Percentiles rank a stretch among this genome's conserved stretches.
phyloP scores from a whole-genome alignment of 108 stramenopile species.

The Nitzschia sp. region DNA sequence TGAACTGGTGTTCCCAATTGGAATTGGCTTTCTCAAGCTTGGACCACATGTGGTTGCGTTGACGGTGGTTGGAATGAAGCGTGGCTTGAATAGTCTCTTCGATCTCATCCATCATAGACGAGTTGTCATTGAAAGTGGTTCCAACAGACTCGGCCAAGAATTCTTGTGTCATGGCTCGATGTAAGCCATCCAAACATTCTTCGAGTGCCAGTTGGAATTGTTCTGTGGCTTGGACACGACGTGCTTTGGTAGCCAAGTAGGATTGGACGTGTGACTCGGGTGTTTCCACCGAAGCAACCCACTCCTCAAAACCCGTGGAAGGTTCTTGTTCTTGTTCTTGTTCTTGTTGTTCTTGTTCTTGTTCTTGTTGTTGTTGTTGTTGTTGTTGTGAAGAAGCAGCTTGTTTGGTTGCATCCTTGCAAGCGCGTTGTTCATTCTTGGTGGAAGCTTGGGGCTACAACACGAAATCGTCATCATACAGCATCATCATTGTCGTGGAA shows the following conservation, averaged over 20 bases:
- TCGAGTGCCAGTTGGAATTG: constrained; percentile 1
- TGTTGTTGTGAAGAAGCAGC: neutral
- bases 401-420: neutral
- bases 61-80: constrained; percentile 14
- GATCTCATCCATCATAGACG: neutral
- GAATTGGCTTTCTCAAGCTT: constrained; percentile 11
- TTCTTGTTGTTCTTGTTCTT: neutral
- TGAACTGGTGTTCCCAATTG: constrained; percentile 6
- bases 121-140: neutral
- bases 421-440: neutral
- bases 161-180: constrained; percentile 11
- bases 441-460: too few relatives aligned
- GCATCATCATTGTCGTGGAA: too few relatives aligned
- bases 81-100: neutral
- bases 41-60: neutral
- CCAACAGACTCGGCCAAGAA: constrained; percentile 11
- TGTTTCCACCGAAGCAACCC: neutral
- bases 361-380: neutral
- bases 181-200: constrained; percentile 6
- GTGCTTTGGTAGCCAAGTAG: constrained; percentile 10
- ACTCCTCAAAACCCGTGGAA: neutral
- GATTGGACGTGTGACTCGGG: constrained; percentile 1
- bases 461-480: too few relatives aligned
- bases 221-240: constrained; percentile 9
- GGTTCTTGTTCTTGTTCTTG: neutral